Evolutionary conservation across 768 basidiomycete genomes (phyloP), one percentile per base, ranked within the genome.

Genomic region (Rhodotorula graminis): DNA sequence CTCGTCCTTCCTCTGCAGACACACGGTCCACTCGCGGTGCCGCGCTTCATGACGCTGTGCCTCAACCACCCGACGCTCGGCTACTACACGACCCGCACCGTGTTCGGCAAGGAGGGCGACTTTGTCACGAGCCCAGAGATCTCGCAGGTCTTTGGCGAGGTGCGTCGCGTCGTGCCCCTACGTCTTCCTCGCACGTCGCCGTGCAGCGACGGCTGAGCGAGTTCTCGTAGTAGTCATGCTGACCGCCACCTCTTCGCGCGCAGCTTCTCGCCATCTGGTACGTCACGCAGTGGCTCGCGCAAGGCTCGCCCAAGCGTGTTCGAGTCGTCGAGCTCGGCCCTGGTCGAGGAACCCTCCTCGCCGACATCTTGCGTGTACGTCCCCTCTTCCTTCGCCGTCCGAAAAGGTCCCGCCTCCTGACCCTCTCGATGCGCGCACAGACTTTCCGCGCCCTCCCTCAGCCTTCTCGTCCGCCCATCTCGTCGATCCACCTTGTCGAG

Each of bases 51-150:
- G 89, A 89, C 90, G 76, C 85, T 91, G 75, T 94, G 92, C 75
- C 86, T 98, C 9, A 85, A 88, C 0, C 94, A 97, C 82, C 93
- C 94, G 2, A 89, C 86, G 0, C 84, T 92, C 65, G 96, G 96
- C 2, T 99, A 98, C 82, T 98, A 98, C 83, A 91, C 90, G 84
- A 78, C 74, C 21, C 64, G 71, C 6, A 77, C 65, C 6, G 89
- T 98, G 6, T 92, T 99, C 78, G 96, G 96, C 21, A 74, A 86
- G 0, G 84, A 85, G 55, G 96, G 96, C 11, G 96, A 99, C 83
- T 99, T 98, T 79, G 89, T 90, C 31, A 99, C 96, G 19, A 93
- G 90, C 77, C 96, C 95, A 3, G 96, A 99, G 81, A 97, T 99
- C 65, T 91, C 88, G 77, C 93, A 97, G 80, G 87, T 91, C 1